These are phyloP conservation scores for Phellopilus nigrolimitatus DNA, from an alignment of 1,284 basidiomycete genomes.

Conservation along the genomic window DNA sequence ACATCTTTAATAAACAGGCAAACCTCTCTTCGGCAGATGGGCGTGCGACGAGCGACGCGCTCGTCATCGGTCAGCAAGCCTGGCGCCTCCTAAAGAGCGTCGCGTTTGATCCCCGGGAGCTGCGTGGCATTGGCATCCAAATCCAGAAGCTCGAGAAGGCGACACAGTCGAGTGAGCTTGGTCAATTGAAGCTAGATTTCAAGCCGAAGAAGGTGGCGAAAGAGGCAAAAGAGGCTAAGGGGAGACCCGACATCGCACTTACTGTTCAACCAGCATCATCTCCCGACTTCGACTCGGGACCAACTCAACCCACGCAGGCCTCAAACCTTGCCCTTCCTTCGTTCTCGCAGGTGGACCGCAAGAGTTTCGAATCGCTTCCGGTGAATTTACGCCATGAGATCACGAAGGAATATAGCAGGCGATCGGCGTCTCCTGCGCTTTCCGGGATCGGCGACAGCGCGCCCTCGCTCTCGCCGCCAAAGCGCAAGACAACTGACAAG, in stretches of 20 bases:
- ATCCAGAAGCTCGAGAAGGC: slow-evolving; percentile 80
- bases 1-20: slow-evolving; percentile 74
- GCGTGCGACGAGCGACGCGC: slow-evolving; percentile 67
- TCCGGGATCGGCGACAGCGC: slow-evolving; percentile 14
- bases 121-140: slow-evolving; percentile 92
- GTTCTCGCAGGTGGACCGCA: slow-evolving; percentile 71
- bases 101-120: slow-evolving; percentile 76
- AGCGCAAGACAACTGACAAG: slow-evolving; percentile 13
- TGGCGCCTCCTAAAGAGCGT: slow-evolving; percentile 74
- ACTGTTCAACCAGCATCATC: slow-evolving; percentile 33
- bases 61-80: slow-evolving; percentile 72
- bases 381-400: slow-evolving; percentile 66
- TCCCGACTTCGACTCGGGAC: slow-evolving; percentile 26
- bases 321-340: slow-evolving; percentile 47
- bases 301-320: slow-evolving; percentile 12
- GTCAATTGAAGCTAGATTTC: slow-evolving; percentile 56
- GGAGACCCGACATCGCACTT: slow-evolving; percentile 24
- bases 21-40: slow-evolving; percentile 56
- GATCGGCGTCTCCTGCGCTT: slow-evolving; percentile 43
- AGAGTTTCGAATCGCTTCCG: slow-evolving; percentile 70
- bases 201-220: slow-evolving; percentile 25
- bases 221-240: slow-evolving; percentile 4
- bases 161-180: slow-evolving; percentile 30
- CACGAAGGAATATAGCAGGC: slow-evolving; percentile 58
- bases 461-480: slow-evolving; percentile 10